Percentiles rank a stretch among this genome's conserved stretches.
Evolutionary conservation across 2,329 filamentous ascomycete species (phyloP).

Genomic region (Achaetomium macrosporum): DNA sequence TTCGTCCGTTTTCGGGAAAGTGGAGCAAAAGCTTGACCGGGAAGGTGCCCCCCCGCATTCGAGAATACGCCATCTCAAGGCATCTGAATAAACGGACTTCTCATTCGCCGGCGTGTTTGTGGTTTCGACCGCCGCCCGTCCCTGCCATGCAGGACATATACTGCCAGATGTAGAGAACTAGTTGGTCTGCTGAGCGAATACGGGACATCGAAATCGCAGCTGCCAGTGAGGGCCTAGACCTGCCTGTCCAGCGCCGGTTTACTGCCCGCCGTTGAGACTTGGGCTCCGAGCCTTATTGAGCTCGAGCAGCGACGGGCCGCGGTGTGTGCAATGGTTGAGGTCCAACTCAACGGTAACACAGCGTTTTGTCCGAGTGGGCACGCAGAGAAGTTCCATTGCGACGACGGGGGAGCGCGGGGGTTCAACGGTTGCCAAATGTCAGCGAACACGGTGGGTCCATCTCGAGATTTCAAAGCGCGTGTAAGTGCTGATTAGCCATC

Average conservation of each 20-base stretch:
- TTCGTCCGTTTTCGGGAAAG: neutral
- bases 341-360: neutral
- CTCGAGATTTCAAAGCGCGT: neutral
- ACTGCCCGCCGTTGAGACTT: too few species aligned
- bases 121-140: neutral
- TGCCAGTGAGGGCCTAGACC: too few species aligned
- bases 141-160: neutral
- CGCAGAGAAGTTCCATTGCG: constrained; percentile 1
- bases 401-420: neutral
- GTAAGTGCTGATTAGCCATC: constrained; percentile 5
- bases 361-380: neutral
- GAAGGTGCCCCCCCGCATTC: constrained; percentile 6
- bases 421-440: neutral
- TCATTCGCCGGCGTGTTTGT: constrained; percentile 4
- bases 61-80: constrained; percentile 12
- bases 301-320: neutral
- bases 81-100: constrained; percentile 10
- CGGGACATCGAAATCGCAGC: too few species aligned
- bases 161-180: neutral
- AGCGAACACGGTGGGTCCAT: neutral
- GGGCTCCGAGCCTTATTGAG: neutral
- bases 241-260: too few species aligned
- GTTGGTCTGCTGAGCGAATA: too few species aligned
- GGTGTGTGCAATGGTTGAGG: neutral
- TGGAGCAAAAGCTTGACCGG: neutral